A percentile compares a stretch with the other conserved stretches of the same genome.
Evolutionary conservation across 805 yeast genomes (phyloP).

Genomic region (Naumovozyma dairenensis): DNA sequence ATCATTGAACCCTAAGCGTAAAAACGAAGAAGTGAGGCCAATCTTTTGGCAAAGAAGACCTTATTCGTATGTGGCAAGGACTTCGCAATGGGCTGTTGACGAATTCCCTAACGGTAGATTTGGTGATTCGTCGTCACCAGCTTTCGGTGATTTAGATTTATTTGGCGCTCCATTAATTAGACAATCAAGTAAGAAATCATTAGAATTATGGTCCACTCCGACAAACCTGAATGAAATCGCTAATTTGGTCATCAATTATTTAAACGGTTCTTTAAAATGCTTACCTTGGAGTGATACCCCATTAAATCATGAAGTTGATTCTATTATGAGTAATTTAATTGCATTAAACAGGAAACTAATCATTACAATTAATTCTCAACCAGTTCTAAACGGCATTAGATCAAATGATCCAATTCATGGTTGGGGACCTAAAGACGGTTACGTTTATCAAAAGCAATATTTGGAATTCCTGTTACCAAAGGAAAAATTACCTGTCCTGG

Average conservation of each 20-base stretch:
- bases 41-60: slow-evolving; percentile 95
- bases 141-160: slow-evolving; percentile 82
- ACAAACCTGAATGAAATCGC: slow-evolving; percentile 47
- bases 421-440: slow-evolving; percentile 94
- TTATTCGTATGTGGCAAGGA: slow-evolving; percentile 77
- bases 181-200: slow-evolving; percentile 70
- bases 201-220: slow-evolving; percentile 86
- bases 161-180: slow-evolving; percentile 72
- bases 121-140: slow-evolving; percentile 98
- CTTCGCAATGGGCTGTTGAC: slow-evolving; percentile 75
- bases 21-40: slow-evolving; percentile 78
- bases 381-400: slow-evolving; percentile 71
- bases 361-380: slow-evolving; percentile 86
- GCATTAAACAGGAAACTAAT: slow-evolving; percentile 58
- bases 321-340: slow-evolving; percentile 50
- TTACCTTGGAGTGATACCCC: slow-evolving; percentile 97
- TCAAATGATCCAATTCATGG: slow-evolving; percentile 70
- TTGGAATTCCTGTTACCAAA: slow-evolving; percentile 75
- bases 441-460: slow-evolving; percentile 90
- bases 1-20: slow-evolving; percentile 71
- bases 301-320: slow-evolving; percentile 60
- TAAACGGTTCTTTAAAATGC: slow-evolving; percentile 59
- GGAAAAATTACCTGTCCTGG: slow-evolving; percentile 12
- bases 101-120: slow-evolving; percentile 98
- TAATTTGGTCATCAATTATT: slow-evolving; percentile 53